Percentiles rank a stretch among this genome's conserved stretches.
Evolutionary conservation across 192 early-diverging fungal genomes (phyloP).

Genomic region (Rhizophlyctis rosea): DNA sequence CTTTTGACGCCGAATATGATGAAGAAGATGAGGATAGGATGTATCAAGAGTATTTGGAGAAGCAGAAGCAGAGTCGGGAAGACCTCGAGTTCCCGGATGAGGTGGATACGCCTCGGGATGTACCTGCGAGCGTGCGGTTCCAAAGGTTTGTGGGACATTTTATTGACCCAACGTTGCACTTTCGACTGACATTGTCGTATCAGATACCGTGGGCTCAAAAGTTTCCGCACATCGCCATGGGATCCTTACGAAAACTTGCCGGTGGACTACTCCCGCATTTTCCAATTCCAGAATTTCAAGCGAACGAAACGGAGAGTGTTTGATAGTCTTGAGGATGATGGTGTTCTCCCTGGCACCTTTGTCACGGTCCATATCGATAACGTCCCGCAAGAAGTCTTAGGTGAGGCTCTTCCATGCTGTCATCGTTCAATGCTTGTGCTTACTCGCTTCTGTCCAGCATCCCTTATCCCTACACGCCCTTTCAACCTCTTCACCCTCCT

Average conservation of each 20-base stretch:
- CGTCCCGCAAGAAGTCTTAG: conserved; percentile 13
- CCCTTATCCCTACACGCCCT: conserved; percentile 6
- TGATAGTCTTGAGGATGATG: conserved; percentile 40
- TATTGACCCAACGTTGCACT: too few relatives aligned
- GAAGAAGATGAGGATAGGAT: conserved; percentile 35
- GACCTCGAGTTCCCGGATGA: conserved; percentile 95
- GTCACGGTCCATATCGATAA: conserved; percentile 68
- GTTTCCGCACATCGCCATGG: conserved; percentile 94
- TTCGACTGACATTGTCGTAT: too few relatives aligned
- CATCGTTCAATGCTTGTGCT: background rate
- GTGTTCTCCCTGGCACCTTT: conserved; percentile 62
- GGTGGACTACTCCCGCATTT: conserved; percentile 91
- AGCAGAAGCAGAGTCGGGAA: conserved; percentile 66
- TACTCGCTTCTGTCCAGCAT: background rate
- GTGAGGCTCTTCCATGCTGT: conserved; percentile 3
- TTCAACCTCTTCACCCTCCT: conserved; percentile 69
- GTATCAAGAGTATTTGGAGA: conserved; percentile 56
- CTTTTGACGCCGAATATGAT: conserved; percentile 38
- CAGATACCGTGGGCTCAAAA: conserved; percentile 93
- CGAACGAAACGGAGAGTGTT: conserved; percentile 77
- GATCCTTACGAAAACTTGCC: conserved; percentile 98
- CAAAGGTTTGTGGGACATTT: too few relatives aligned
- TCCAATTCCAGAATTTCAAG: conserved; percentile 89
- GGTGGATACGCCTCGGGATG: conserved; percentile 88
- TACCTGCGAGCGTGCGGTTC: conserved; percentile 81